Percentiles rank a stretch among this genome's conserved stretches.
These are phyloP conservation scores for Amyloporia xantha DNA, from an alignment of 768 basidiomycete genomes.

Conservation along the genomic window DNA sequence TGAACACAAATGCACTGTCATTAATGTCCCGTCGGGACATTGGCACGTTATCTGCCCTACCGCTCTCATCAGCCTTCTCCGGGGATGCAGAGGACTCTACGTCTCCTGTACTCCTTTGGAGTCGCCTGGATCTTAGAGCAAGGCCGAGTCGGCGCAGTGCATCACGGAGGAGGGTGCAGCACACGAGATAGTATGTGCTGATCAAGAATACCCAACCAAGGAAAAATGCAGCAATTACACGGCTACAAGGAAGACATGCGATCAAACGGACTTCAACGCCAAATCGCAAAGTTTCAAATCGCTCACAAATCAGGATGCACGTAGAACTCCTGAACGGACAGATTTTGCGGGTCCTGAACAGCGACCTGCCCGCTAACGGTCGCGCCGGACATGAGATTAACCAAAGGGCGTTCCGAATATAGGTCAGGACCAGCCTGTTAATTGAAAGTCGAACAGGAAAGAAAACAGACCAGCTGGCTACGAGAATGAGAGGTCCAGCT, in stretches of 20 bases:
- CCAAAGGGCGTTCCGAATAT: neutral
- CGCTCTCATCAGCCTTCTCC: neutral
- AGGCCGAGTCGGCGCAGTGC: neutral
- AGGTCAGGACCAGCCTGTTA: constrained; percentile 7
- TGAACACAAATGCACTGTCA: constrained; percentile 19
- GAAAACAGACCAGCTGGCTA: constrained; percentile 17
- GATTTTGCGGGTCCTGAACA: constrained; percentile 8
- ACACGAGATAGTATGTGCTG: constrained; percentile 23
- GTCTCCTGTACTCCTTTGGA: neutral
- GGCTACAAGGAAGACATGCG: constrained; percentile 20
- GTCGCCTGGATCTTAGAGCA: constrained; percentile 4
- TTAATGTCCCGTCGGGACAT: constrained; percentile 4
- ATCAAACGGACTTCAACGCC: neutral
- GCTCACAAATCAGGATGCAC: constrained; percentile 30
- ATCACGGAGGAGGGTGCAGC: constrained; percentile 18
- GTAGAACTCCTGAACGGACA: constrained; percentile 20
- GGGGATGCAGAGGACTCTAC: neutral
- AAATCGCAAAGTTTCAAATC: neutral
- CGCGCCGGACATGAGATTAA: constrained; percentile 4
- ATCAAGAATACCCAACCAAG: constrained; percentile 35
- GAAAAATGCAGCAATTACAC: constrained; percentile 31
- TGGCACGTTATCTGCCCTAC: neutral
- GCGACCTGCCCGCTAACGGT: neutral
- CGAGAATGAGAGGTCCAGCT: constrained; percentile 21
- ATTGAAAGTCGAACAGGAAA: neutral